Conservation (phyloP, 1,284 basidiomycete genomes). For the Boletus semigastroideus region DNA sequence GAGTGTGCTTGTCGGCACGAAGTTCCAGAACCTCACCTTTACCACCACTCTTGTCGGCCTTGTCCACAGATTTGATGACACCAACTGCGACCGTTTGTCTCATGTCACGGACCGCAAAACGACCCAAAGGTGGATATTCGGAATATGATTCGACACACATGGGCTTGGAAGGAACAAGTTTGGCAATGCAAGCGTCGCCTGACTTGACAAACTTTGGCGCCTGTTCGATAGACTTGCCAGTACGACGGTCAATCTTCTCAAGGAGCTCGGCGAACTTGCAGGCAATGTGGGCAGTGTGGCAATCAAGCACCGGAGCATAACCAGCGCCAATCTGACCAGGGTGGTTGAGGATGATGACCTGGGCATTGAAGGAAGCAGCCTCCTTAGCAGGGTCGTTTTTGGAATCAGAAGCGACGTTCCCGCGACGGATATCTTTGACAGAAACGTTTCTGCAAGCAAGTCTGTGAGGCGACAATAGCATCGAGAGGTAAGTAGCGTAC, state of each 20-base stretch:
- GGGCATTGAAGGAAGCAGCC: slow-evolving; percentile 98
- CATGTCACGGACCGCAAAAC: slow-evolving; percentile 99
- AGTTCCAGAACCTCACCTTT: slow-evolving; percentile 57
- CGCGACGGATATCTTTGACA: slow-evolving; percentile 99
- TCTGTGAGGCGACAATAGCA: neutral
- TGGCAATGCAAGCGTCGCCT: slow-evolving; percentile 95
- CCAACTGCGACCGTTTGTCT: slow-evolving; percentile 97
- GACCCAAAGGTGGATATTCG: slow-evolving; percentile 98
- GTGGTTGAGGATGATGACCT: slow-evolving; percentile 99
- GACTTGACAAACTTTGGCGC: slow-evolving; percentile 97
- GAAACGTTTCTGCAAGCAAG: slow-evolving; percentile 87
- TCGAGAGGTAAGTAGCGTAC: slow-evolving; percentile 41
- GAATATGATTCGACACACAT: slow-evolving; percentile 99
- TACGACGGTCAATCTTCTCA: slow-evolving; percentile 99
- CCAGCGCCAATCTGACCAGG: slow-evolving; percentile 99
- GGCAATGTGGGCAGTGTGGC: slow-evolving; percentile 99
- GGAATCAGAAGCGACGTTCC: slow-evolving; percentile 98
- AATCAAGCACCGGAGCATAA: slow-evolving; percentile 98
- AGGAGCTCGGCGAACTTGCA: slow-evolving; percentile 99
- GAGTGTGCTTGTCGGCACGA: slow-evolving; percentile 13
- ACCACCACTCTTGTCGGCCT: slow-evolving; percentile 83
- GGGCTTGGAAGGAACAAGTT: slow-evolving; percentile 95
- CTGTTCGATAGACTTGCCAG: slow-evolving; percentile 90
- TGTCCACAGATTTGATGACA: slow-evolving; percentile 95
- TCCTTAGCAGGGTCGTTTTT: slow-evolving; percentile 99